Conservation (phyloP, 768 basidiomycete species). For the Galerina marginata region DNA sequence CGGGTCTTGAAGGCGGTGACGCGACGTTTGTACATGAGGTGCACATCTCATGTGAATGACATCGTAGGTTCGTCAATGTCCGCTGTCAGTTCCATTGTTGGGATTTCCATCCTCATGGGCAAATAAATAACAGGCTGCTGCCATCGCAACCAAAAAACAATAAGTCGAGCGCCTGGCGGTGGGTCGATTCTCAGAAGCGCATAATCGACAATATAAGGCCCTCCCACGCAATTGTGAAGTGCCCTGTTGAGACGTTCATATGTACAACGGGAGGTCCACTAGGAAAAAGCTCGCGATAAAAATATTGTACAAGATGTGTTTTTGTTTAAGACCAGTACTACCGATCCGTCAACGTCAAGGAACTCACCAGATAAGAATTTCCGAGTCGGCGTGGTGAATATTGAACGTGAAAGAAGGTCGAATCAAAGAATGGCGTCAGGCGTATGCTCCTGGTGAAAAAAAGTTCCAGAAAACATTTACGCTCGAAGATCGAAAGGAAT, state of each 20-base stretch:
- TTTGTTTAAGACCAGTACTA: conserved; percentile 15
- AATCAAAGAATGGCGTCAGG: conserved; percentile 28
- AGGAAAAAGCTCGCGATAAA: conserved; percentile 9
- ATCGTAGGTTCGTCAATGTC: neutral
- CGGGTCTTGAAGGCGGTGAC: neutral
- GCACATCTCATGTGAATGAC: neutral
- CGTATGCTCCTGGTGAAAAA: conserved; percentile 17
- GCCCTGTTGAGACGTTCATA: neutral
- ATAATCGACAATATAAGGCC: neutral
- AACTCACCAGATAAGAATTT: conserved; percentile 3
- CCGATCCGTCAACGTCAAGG: conserved; percentile 2
- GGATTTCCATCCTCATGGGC: neutral
- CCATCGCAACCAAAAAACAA: conserved; percentile 16
- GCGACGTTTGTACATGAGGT: conserved; percentile 7
- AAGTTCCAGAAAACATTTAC: conserved; percentile 12
- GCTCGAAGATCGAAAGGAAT: conserved; percentile 31
- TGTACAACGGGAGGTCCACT: neutral
- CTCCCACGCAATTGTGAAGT: neutral
- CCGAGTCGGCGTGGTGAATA: conserved; percentile 6
- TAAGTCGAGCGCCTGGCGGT: neutral
- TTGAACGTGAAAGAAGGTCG: conserved; percentile 17
- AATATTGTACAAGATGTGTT: conserved; percentile 17
- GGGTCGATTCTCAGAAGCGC: neutral
- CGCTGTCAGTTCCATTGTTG: neutral
- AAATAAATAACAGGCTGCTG: neutral